Evolutionary conservation across 78 protist species (phyloP).

Genomic region (Dictyostelium citrinum): DNA sequence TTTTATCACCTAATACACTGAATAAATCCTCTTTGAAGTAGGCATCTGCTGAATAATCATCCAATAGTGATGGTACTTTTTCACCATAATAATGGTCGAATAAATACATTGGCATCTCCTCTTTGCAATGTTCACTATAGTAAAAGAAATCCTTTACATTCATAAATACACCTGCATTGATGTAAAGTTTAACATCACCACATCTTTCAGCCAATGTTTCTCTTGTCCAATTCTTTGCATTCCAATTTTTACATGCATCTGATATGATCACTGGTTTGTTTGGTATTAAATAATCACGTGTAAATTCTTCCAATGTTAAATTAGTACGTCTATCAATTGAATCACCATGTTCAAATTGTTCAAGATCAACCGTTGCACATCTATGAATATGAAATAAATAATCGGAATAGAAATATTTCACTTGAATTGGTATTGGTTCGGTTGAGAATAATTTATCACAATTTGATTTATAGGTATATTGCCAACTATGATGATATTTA

Average conservation of each 20-base stretch:
- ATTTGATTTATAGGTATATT: constrained; percentile 18
- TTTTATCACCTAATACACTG: constrained; percentile 16
- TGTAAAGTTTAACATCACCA: constrained; percentile 34
- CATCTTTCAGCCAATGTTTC: constrained; percentile 10
- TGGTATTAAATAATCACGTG: constrained; percentile 30
- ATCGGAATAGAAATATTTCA: constrained; percentile 56
- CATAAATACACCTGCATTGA: constrained; percentile 72
- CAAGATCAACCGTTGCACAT: constrained; percentile 48
- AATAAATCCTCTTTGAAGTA: constrained; percentile 77
- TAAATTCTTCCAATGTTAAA: constrained; percentile 44
- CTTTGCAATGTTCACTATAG: constrained; percentile 35
- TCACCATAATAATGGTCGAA: constrained; percentile 85
- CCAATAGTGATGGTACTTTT: constrained; percentile 42
- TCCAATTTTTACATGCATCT: constrained; percentile 37
- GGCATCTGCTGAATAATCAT: constrained; percentile 34
- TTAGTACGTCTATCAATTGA: constrained; percentile 46
- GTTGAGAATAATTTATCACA: background rate
- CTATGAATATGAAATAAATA: constrained; percentile 52
- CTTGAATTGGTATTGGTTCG: constrained; percentile 12
- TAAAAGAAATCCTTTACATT: constrained; percentile 53
- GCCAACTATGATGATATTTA: constrained; percentile 20
- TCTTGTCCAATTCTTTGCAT: constrained; percentile 58
- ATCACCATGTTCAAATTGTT: constrained; percentile 19
- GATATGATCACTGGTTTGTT: constrained; percentile 69
- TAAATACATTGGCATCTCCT: constrained; percentile 87